Evolutionary conservation across 164 flowering plant species (phyloP).

Genomic region (Kalanchoe fedtschenkoi): DNA sequence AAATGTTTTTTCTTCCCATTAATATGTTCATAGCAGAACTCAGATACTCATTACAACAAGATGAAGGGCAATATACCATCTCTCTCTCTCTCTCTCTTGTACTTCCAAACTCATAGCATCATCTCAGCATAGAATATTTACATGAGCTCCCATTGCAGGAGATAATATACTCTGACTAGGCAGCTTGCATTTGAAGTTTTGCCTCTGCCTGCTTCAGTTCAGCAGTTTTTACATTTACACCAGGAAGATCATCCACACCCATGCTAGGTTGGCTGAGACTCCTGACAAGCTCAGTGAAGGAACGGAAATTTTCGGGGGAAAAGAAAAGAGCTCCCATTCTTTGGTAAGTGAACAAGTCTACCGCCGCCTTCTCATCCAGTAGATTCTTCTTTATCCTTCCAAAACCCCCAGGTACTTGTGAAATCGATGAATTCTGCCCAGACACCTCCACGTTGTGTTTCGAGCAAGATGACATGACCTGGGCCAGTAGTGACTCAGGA

Average conservation of each 20-base stretch:
- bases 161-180: background rate
- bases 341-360: slow-evolving; percentile 59
- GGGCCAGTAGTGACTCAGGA: slow-evolving; percentile 50
- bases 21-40: too few species aligned
- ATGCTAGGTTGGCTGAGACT: slow-evolving; percentile 28
- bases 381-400: slow-evolving; percentile 46
- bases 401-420: slow-evolving; percentile 25
- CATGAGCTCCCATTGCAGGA: background rate
- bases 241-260: slow-evolving; percentile 45
- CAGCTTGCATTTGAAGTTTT: slow-evolving; percentile 28
- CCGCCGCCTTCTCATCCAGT: slow-evolving; percentile 16
- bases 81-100: slow-evolving; percentile 32
- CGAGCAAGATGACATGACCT: slow-evolving; percentile 39
- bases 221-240: slow-evolving; percentile 11
- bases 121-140: background rate
- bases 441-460: slow-evolving; percentile 41
- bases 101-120: slow-evolving; percentile 9
- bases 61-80: slow-evolving; percentile 34
- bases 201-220: slow-evolving; percentile 11
- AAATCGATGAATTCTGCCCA: slow-evolving; percentile 48
- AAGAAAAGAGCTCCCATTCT: slow-evolving; percentile 95
- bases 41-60: slow-evolving; percentile 9
- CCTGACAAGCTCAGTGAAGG: slow-evolving; percentile 51
- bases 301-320: slow-evolving; percentile 76
- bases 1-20: too few species aligned